These are phyloP conservation scores for Eucalyptus curtisii DNA, from an alignment of 345 rosid species.

Conservation along the genomic window DNA sequence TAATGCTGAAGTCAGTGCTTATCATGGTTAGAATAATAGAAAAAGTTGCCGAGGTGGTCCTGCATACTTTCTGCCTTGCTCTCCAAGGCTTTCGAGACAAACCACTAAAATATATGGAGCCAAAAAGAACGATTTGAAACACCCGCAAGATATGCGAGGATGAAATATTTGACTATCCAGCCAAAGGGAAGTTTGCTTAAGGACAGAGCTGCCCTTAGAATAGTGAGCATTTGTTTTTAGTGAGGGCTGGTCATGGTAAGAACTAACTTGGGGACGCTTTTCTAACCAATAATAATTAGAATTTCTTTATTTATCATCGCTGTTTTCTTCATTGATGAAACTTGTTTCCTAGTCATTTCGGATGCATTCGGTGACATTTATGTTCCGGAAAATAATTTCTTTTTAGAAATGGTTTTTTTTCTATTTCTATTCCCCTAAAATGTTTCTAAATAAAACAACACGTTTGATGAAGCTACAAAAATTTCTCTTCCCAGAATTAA, in stretches of 20 bases:
- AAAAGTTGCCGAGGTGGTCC: not conserved
- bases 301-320: not conserved
- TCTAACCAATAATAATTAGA: not conserved
- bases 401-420: too few species aligned
- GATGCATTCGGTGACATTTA: rapidly evolving
- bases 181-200: not conserved
- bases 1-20: not conserved
- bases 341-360: not conserved
- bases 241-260: not conserved
- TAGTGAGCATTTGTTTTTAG: not conserved
- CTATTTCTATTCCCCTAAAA: rapidly evolving
- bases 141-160: not conserved
- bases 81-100: not conserved
- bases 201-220: not conserved
- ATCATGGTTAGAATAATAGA: not conserved
- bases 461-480: too few species aligned
- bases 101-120: not conserved
- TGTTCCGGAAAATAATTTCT: rapidly evolving
- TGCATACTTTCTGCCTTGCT: not conserved
- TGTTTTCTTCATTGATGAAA: not conserved
- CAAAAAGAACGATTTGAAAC: not conserved
- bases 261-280: not conserved
- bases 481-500: too few species aligned
- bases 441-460: too few species aligned
- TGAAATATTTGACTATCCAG: not conserved